Percentiles rank a stretch among this genome's conserved stretches.
Conservation (phyloP, 345 rosid genomes). For the Syzygium aqueum region DNA sequence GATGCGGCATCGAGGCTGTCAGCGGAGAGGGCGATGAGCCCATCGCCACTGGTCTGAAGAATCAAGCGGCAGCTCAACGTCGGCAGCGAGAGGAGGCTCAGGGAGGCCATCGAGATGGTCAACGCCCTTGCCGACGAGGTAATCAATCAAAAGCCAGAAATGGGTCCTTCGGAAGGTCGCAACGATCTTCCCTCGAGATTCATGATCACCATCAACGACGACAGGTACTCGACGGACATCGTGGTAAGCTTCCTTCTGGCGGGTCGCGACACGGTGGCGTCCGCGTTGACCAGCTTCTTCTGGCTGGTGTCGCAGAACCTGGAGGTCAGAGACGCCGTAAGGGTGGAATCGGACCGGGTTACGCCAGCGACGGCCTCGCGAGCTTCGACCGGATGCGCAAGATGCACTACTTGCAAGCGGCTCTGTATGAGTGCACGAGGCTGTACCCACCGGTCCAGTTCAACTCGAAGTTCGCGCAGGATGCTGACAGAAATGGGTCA, state of each 20-base stretch:
- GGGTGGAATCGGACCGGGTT: conserved; percentile 33
- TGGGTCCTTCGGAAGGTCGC: conserved; percentile 8
- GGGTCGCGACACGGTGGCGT: conserved; percentile 69
- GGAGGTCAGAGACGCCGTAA: conserved; percentile 34
- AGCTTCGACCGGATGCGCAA: conserved; percentile 23
- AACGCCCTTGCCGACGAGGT: conserved; percentile 34
- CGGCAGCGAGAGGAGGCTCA: conserved; percentile 51
- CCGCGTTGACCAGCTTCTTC: conserved; percentile 53
- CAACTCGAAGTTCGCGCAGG: conserved; percentile 52
- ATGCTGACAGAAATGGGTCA: conserved; percentile 45
- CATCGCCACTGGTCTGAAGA: conserved; percentile 44
- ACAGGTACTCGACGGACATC: conserved; percentile 48
- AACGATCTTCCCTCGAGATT: conserved; percentile 58
- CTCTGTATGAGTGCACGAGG: conserved; percentile 50
- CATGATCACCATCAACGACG: conserved; percentile 41
- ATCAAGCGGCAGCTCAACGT: conserved; percentile 32
- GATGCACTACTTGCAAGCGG: conserved; percentile 58
- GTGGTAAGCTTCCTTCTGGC: conserved; percentile 64
- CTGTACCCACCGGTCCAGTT: conserved; percentile 71
- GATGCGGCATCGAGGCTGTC: conserved; percentile 44
- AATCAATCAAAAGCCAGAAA: conserved; percentile 29
- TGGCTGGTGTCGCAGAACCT: conserved; percentile 45
- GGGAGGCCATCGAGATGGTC: conserved; percentile 36
- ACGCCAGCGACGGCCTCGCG: conserved; percentile 18
- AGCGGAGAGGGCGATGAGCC: conserved; percentile 39